Percentiles rank a stretch among this genome's conserved stretches.
phyloP scores from a whole-genome alignment of 306 rosid genomes.

The Pyrus betulifolia region DNA sequence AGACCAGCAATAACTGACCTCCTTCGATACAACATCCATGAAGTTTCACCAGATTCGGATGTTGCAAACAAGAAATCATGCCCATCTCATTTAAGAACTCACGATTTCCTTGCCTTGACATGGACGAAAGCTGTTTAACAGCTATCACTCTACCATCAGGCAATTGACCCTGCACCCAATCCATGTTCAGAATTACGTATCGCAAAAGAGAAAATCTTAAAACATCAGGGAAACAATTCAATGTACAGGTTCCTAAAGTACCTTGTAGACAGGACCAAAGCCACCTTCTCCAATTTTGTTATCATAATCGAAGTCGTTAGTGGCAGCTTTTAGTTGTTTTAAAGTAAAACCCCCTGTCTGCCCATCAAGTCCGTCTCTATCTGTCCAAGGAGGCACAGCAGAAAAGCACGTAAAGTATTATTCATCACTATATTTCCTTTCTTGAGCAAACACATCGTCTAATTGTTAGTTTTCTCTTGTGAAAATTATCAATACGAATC shows the following conservation, averaged over 20 bases:
- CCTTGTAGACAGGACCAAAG: slow-evolving; percentile 70
- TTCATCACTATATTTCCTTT: neutral
- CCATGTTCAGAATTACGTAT: neutral
- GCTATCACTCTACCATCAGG: slow-evolving; percentile 61
- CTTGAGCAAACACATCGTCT: neutral
- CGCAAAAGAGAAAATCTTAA: neutral
- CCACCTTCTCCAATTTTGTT: slow-evolving; percentile 76
- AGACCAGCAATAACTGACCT: slow-evolving; percentile 54
- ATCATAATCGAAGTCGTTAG: slow-evolving; percentile 35
- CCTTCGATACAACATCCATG: slow-evolving; percentile 66
- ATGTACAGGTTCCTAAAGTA: slow-evolving; percentile 5
- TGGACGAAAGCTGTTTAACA: slow-evolving; percentile 64
- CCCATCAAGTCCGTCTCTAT: slow-evolving; percentile 23
- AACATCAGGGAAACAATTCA: neutral
- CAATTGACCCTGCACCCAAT: slow-evolving; percentile 46
- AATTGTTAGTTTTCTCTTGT: neutral
- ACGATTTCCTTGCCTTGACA: slow-evolving; percentile 66
- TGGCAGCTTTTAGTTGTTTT: slow-evolving; percentile 49
- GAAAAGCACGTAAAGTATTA: neutral
- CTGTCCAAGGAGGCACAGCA: slow-evolving; percentile 21
- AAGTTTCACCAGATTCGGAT: slow-evolving; percentile 77
- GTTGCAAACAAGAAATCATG: slow-evolving; percentile 59
- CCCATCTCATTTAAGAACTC: slow-evolving; percentile 76
- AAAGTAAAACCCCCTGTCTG: slow-evolving; percentile 50
- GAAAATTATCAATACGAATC: neutral